Evolutionary conservation across 176 grass and related monocot species (phyloP).

Genomic region (Oryza punctata): DNA sequence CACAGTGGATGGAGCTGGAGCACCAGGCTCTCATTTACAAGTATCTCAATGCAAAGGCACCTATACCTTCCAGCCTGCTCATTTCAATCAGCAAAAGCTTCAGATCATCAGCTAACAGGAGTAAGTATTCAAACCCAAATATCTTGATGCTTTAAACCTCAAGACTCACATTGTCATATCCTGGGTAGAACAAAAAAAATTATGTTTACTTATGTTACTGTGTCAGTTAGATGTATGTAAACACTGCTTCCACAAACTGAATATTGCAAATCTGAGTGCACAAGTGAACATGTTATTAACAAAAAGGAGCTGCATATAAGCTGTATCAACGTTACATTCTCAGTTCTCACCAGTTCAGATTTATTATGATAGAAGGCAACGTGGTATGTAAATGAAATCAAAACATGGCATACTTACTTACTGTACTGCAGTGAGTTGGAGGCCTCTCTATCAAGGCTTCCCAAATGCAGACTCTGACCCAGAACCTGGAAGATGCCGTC

Average conservation of each 20-base stretch:
- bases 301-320: background rate
- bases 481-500: constrained; percentile 93
- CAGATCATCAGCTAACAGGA: constrained; percentile 48
- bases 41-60: constrained; percentile 74
- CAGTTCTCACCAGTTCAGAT: background rate
- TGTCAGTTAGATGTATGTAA: background rate
- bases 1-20: constrained; percentile 98
- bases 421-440: constrained; percentile 66
- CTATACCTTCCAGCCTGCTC: constrained; percentile 83
- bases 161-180: background rate
- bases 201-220: background rate
- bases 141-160: background rate
- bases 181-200: background rate
- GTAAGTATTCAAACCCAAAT: constrained; percentile 17
- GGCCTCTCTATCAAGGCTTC: constrained; percentile 61
- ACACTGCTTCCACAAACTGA: background rate
- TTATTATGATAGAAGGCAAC: background rate
- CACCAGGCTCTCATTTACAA: constrained; percentile 97
- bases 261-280: background rate
- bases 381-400: constrained; percentile 14
- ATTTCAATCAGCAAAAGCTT: constrained; percentile 68
- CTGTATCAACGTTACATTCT: background rate
- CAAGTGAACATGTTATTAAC: background rate
- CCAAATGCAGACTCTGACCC: constrained; percentile 64
- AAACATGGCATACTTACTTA: constrained; percentile 17